A percentile compares a stretch with the other conserved stretches of the same genome.
Conservation (phyloP, 1,284 basidiomycete species). For the Sphagnurus paluster region DNA sequence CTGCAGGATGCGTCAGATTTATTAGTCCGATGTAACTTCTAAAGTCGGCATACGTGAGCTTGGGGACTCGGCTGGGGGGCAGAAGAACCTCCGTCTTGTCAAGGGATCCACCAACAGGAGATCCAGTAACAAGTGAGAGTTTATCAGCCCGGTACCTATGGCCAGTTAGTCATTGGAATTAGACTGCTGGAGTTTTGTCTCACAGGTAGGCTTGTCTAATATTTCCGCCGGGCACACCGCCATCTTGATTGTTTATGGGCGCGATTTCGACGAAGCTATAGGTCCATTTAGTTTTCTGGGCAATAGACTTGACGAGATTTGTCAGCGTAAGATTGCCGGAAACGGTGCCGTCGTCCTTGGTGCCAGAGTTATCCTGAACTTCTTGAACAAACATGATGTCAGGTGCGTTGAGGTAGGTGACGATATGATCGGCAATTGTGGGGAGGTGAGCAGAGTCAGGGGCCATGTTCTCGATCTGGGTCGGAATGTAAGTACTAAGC, state of each 20-base stretch:
- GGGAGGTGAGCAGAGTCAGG: constrained; percentile 51
- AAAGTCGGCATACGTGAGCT: constrained; percentile 43
- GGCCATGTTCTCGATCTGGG: constrained; percentile 58
- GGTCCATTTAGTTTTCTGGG: constrained; percentile 39
- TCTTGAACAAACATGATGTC: constrained; percentile 69
- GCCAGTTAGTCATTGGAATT: background rate
- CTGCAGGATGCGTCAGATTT: constrained; percentile 29
- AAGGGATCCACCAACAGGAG: constrained; percentile 47
- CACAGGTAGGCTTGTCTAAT: constrained; percentile 61
- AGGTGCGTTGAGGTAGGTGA: constrained; percentile 49
- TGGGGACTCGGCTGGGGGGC: constrained; percentile 33
- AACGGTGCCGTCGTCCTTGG: constrained; percentile 55
- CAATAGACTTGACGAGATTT: constrained; percentile 51
- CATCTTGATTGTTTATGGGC: constrained; percentile 56
- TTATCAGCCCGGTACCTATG: constrained; percentile 50
- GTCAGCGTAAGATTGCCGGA: constrained; percentile 55
- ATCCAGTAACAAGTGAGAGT: constrained; percentile 48
- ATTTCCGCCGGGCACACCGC: constrained; percentile 66
- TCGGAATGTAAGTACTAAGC: background rate
- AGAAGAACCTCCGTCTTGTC: constrained; percentile 44
- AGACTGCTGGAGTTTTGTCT: constrained; percentile 12
- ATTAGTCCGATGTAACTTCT: background rate
- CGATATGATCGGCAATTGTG: constrained; percentile 56
- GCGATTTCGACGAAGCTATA: constrained; percentile 54
- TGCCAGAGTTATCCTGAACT: constrained; percentile 64